Conservation (phyloP, 2,329 filamentous ascomycete species). For the Hypomyces perniciosus region DNA sequence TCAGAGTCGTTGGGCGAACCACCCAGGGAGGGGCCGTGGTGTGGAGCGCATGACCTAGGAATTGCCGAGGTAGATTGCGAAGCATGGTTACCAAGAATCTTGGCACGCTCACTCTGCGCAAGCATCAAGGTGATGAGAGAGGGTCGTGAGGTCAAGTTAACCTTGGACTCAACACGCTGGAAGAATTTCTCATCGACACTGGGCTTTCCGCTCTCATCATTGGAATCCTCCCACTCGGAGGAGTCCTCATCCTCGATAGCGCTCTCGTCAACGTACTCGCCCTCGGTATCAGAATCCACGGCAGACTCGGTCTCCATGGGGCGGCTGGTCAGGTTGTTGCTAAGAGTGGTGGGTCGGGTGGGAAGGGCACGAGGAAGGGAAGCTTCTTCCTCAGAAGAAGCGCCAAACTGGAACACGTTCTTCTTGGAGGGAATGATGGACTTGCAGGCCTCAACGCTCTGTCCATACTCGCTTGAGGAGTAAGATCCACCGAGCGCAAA, state of each 20-base stretch:
- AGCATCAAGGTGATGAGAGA: conserved; percentile 89
- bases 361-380: conserved; percentile 55
- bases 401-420: conserved; percentile 47
- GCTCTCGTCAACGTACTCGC: conserved; percentile 71
- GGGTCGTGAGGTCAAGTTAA: conserved; percentile 75
- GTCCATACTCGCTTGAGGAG: conserved; percentile 58
- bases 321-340: conserved; percentile 64
- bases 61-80: conserved; percentile 64
- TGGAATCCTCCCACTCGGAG: conserved; percentile 59
- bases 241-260: conserved; percentile 68
- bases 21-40: conserved; percentile 38
- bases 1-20: conserved; percentile 54
- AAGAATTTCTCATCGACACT: conserved; percentile 81
- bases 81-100: conserved; percentile 62
- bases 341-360: conserved; percentile 61
- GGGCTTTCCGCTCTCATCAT: conserved; percentile 75
- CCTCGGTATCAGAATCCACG: conserved; percentile 36
- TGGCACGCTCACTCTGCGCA: conserved; percentile 66
- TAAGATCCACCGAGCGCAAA: conserved; percentile 76
- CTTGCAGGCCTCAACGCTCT: conserved; percentile 41
- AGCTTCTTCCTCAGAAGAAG: conserved; percentile 69
- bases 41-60: conserved; percentile 52
- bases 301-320: conserved; percentile 51
- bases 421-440: conserved; percentile 28
- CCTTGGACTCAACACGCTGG: conserved; percentile 82